phyloP scores from a whole-genome alignment of 306 rosid species.

The Delonix regia region DNA sequence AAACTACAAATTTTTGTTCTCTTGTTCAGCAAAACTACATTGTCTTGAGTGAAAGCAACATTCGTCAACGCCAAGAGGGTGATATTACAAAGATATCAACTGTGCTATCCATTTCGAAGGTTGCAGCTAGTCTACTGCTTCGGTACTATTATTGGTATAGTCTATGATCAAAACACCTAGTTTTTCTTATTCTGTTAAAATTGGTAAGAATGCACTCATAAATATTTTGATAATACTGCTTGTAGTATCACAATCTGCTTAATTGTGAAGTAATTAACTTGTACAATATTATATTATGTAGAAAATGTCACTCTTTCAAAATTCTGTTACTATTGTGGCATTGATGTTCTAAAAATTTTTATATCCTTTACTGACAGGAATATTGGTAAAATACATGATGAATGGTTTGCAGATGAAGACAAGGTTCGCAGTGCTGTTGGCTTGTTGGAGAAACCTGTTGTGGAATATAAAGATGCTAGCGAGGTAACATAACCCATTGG shows the following conservation, averaged over 20 bases:
- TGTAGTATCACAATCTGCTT: not conserved
- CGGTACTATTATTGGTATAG: conserved; percentile 66
- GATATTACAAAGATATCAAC: conserved; percentile 58
- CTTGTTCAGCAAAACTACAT: conserved; percentile 58
- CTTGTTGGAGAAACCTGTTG: conserved; percentile 51
- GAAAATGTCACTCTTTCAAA: not conserved
- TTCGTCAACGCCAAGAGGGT: conserved; percentile 65
- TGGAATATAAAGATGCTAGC: conserved; percentile 40
- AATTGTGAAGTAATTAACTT: not conserved
- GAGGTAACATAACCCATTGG: conserved; percentile 43
- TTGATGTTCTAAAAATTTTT: conserved; percentile 18
- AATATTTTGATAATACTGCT: not conserved
- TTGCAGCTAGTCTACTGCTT: conserved; percentile 63
- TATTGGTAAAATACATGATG: conserved; percentile 70
- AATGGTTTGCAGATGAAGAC: conserved; percentile 76
- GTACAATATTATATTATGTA: not conserved
- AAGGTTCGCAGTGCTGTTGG: conserved; percentile 66
- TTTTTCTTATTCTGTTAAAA: not conserved
- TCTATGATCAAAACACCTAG: not conserved
- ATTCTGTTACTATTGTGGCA: not conserved
- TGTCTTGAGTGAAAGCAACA: conserved; percentile 60
- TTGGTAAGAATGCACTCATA: not conserved
- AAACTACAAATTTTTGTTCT: no score
- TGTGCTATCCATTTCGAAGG: conserved; percentile 63
- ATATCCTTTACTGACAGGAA: conserved; percentile 46